Conservation (phyloP, 2,329 filamentous ascomycete species). For the Arthroderma sp. region DNA sequence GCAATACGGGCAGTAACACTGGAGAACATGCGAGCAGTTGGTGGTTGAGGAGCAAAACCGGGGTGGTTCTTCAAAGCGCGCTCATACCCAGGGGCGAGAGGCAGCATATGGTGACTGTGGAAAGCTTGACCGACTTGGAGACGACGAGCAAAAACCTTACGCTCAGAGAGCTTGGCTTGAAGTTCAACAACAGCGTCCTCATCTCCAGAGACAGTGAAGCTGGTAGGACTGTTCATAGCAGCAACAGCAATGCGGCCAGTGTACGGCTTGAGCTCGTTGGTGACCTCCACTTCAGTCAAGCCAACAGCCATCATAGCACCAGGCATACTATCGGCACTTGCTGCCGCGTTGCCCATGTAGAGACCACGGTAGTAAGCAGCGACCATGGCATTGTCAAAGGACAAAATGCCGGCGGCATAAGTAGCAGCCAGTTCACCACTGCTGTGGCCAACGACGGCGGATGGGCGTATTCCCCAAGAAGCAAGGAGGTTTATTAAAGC, state of each 20-base stretch:
- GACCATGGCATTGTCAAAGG: constrained; percentile 24
- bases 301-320: constrained; percentile 12
- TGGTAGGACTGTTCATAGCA: constrained; percentile 13
- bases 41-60: constrained; percentile 5
- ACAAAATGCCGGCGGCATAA: constrained; percentile 27
- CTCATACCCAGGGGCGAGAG: constrained; percentile 9
- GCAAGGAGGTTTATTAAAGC: constrained; percentile 29
- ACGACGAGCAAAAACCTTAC: constrained; percentile 7
- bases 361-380: constrained; percentile 10
- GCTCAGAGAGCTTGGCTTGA: constrained; percentile 6
- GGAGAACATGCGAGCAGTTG: constrained; percentile 9
- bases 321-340: constrained; percentile 1
- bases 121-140: constrained; percentile 15
- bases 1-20: constrained; percentile 10
- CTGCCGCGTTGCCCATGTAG: constrained; percentile 6
- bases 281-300: constrained; percentile 3
- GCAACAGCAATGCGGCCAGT: constrained; percentile 11
- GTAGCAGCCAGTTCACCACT: constrained; percentile 33
- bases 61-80: constrained; percentile 7
- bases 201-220: constrained; percentile 14
- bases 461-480: constrained; percentile 22
- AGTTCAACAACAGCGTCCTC: constrained; percentile 12
- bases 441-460: constrained; percentile 23
- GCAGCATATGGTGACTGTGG: constrained; percentile 15
- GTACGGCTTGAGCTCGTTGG: constrained; percentile 1